Percentiles rank a stretch among this genome's conserved stretches.
Evolutionary conservation across 345 rosid genomes (phyloP).

Genomic region (Anacardium occidentale): DNA sequence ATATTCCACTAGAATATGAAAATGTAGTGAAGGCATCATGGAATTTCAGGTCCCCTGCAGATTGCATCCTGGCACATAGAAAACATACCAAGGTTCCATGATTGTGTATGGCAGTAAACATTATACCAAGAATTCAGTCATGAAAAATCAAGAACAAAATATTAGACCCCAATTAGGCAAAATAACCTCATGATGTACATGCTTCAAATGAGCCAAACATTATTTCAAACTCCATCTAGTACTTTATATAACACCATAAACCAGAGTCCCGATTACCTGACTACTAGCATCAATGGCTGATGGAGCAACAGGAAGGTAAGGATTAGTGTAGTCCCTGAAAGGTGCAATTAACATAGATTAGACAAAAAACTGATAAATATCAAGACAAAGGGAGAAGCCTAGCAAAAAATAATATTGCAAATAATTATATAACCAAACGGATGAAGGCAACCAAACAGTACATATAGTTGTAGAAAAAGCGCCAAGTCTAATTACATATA

Average conservation of each 20-base stretch:
- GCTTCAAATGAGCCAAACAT: neutral
- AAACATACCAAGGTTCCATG: conserved; percentile 3
- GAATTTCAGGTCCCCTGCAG: neutral
- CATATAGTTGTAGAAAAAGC: neutral
- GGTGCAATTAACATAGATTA: conserved; percentile 3
- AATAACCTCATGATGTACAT: neutral
- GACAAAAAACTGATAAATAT: conserved; percentile 9
- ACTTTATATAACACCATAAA: neutral
- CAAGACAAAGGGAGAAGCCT: conserved; percentile 1
- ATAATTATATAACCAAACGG: neutral
- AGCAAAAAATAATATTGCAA: neutral
- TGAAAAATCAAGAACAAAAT: neutral
- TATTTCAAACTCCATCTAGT: neutral
- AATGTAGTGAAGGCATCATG: conserved; percentile 9
- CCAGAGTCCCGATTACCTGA: conserved; percentile 45
- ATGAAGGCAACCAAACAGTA: neutral
- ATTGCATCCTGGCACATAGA: neutral
- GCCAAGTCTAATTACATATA: neutral
- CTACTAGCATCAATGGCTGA: conserved; percentile 91
- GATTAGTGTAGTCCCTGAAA: conserved; percentile 93
- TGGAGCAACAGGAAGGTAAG: conserved; percentile 94
- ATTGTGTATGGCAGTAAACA: neutral
- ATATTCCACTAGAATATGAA: neutral
- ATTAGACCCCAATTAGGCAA: neutral
- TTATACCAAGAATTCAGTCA: neutral